Evolutionary conservation across 495 filamentous ascomycete genomes (phyloP).

Genomic region (Daldinia caldariorum): DNA sequence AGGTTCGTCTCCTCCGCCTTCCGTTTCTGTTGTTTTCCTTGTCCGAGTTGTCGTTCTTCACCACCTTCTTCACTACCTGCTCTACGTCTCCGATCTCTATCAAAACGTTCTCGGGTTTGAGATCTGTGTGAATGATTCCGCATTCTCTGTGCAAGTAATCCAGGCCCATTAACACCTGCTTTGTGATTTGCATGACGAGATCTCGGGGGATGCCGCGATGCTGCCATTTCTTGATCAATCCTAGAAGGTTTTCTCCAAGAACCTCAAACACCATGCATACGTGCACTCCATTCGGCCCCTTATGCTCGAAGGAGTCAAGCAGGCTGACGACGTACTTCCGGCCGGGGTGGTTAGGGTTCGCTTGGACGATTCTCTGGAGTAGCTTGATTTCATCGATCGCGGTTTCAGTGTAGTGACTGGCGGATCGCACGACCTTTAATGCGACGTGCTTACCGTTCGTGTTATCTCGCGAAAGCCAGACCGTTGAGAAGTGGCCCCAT

Average conservation of each 20-base stretch:
- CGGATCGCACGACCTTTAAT: conserved; percentile 95
- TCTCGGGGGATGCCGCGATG: conserved; percentile 96
- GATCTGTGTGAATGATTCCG: conserved; percentile 97
- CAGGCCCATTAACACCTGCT: conserved; percentile 93
- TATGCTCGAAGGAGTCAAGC: conserved; percentile 96
- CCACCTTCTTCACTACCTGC: conserved; percentile 92
- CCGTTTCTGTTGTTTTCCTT: conserved; percentile 96
- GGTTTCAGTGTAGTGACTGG: conserved; percentile 98
- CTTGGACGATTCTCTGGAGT: conserved; percentile 93
- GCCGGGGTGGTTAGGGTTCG: conserved; percentile 92
- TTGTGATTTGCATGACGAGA: conserved; percentile 97
- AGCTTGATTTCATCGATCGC: conserved; percentile 99
- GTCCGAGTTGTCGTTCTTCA: conserved; percentile 81
- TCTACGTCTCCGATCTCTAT: conserved; percentile 99
- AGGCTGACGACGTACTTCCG: conserved; percentile 94
- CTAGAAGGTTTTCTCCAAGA: conserved; percentile 92
- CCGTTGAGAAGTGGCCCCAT: conserved; percentile 99
- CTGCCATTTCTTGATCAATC: conserved; percentile 98
- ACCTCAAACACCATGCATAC: conserved; percentile 99
- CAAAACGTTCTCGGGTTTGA: conserved; percentile 97
- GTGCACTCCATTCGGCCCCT: conserved; percentile 93
- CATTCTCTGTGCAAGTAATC: conserved; percentile 98
- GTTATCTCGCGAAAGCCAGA: conserved; percentile 96
- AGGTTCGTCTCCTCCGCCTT: conserved; percentile 86
- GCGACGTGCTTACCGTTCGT: conserved; percentile 93